These are phyloP conservation scores for Neonectria ditissima DNA, from an alignment of 2,329 filamentous ascomycete genomes.

Conservation along the genomic window DNA sequence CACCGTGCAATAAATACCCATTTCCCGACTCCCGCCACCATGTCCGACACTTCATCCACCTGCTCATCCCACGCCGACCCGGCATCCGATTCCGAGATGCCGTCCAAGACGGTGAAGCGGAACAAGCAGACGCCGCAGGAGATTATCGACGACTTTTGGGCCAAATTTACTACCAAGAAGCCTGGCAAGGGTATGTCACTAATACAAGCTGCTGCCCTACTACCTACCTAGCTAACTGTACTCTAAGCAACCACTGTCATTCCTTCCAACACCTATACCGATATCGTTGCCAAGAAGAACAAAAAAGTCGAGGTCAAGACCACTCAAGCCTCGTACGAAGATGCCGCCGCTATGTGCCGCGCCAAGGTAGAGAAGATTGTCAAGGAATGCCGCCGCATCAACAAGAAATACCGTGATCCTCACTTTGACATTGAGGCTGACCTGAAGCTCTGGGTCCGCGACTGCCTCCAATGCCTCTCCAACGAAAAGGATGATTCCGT, in stretches of 20 bases:
- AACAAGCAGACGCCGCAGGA: constrained; percentile 71
- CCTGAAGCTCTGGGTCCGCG: constrained; percentile 68
- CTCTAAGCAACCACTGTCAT: constrained; percentile 72
- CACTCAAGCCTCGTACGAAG: constrained; percentile 76
- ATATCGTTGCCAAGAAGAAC: constrained; percentile 68
- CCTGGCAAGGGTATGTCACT: constrained; percentile 71
- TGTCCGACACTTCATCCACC: constrained; percentile 9
- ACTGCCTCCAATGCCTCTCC: constrained; percentile 62
- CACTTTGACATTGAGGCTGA: constrained; percentile 88
- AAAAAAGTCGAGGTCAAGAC: constrained; percentile 66
- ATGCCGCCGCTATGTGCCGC: constrained; percentile 76
- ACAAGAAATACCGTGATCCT: constrained; percentile 88
- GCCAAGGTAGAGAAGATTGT: constrained; percentile 73
- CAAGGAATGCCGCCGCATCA: constrained; percentile 77
- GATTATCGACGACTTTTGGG: constrained; percentile 79
- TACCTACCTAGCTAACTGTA: not conserved
- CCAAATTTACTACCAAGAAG: constrained; percentile 75
- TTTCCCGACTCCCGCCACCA: not conserved
- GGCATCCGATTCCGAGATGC: constrained; percentile 3
- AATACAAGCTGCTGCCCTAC: not conserved
- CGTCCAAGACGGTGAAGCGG: constrained; percentile 38
- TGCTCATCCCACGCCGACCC: constrained; percentile 3
- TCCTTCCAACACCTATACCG: constrained; percentile 74
- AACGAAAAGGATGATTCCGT: constrained; percentile 44
- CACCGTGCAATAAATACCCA: not conserved